A percentile compares a stretch with the other conserved stretches of the same genome.
Conservation (phyloP, 2,329 filamentous ascomycete genomes). For the Aspergillus pseudoglaucus region DNA sequence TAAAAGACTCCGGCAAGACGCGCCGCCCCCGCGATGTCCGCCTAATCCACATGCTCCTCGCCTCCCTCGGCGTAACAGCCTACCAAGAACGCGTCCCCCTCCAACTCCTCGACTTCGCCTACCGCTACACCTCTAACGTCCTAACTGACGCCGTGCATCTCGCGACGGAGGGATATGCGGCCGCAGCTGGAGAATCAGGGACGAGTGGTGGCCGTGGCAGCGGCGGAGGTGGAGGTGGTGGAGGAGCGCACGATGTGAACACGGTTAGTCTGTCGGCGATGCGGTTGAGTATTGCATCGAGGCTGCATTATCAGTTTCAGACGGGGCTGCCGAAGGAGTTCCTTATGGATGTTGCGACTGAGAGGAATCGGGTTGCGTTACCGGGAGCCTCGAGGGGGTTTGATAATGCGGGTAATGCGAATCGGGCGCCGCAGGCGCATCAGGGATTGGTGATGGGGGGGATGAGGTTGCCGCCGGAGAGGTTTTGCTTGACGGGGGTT, state of each 20-base stretch:
- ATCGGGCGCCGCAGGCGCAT: conserved; percentile 15
- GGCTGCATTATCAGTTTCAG: conserved; percentile 56
- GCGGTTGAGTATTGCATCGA: conserved; percentile 54
- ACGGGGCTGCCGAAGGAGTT: conserved; percentile 56
- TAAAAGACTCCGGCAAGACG: conserved; percentile 42
- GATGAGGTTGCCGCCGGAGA: conserved; percentile 55
- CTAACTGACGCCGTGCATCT: conserved; percentile 49
- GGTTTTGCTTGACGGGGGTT: conserved; percentile 54
- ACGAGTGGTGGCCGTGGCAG: conserved; percentile 26
- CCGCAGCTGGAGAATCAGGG: conserved; percentile 25
- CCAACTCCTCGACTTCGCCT: conserved; percentile 48
- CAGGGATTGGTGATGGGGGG: conserved; percentile 43
- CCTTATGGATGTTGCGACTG: conserved; percentile 51
- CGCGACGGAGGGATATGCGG: conserved; percentile 45
- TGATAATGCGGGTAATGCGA: conserved; percentile 19
- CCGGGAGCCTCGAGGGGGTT: conserved; percentile 51
- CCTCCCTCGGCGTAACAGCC: conserved; percentile 42
- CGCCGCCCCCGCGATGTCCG: conserved; percentile 45
- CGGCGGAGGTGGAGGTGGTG: conserved; percentile 22
- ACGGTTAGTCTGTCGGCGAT: conserved; percentile 53
- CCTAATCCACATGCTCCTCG: conserved; percentile 46
- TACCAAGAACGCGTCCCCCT: conserved; percentile 49
- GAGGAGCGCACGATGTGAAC: conserved; percentile 40
- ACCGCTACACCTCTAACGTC: conserved; percentile 48
- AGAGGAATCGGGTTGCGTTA: conserved; percentile 49